Evolutionary conservation across 164 flowering plant genomes (phyloP).

Genomic region (Sextonia rubra): DNA sequence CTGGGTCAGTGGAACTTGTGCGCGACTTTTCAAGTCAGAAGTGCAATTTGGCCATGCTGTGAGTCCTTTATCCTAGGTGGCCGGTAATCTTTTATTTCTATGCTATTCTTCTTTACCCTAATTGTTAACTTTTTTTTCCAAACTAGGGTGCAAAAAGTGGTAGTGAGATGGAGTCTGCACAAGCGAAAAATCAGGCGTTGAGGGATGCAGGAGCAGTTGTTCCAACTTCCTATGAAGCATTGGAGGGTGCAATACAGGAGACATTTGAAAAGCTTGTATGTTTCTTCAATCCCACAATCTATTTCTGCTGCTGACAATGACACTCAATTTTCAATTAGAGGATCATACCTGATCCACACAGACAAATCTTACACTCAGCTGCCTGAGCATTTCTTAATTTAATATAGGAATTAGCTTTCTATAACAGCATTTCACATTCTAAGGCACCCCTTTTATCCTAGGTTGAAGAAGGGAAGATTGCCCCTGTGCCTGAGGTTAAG

Average conservation of each 20-base stretch:
- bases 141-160: constrained; percentile 97
- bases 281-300: not conserved
- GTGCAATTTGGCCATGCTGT: constrained; percentile 99
- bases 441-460: constrained; percentile 9
- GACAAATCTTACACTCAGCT: not conserved
- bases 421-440: not conserved
- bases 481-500: constrained; percentile 72
- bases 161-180: constrained; percentile 98
- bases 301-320: not conserved
- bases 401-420: not conserved
- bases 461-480: constrained; percentile 76
- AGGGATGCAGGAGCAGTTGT: constrained; percentile 95
- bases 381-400: not conserved
- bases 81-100: not conserved
- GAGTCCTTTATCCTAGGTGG: constrained; percentile 24
- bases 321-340: not conserved
- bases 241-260: constrained; percentile 81
- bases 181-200: constrained; percentile 93
- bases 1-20: constrained; percentile 99
- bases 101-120: not conserved
- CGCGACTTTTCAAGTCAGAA: constrained; percentile 94
- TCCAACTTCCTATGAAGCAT: constrained; percentile 92
- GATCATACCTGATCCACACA: not conserved
- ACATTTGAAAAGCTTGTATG: constrained; percentile 87
- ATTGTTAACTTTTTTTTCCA: not conserved